Conservation (phyloP, 2,329 filamentous ascomycete species). For the Talaromyces islandicus region DNA sequence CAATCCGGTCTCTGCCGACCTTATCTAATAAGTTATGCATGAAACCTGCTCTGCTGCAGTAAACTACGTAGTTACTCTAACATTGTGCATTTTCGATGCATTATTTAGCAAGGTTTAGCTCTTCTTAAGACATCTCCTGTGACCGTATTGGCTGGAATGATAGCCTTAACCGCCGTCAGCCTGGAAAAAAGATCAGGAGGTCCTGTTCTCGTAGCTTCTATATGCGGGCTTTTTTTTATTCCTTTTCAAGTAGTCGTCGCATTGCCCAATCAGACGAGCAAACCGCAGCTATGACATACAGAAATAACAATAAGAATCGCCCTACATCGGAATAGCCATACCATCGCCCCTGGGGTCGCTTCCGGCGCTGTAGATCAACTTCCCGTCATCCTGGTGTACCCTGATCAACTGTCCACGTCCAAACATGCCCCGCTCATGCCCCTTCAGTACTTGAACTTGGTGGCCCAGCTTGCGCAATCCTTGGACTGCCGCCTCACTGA, state of each 20-base stretch:
- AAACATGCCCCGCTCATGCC: slow-evolving; percentile 63
- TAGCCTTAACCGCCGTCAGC: neutral
- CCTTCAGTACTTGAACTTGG: slow-evolving; percentile 62
- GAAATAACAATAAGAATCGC: neutral
- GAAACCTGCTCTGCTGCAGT: neutral
- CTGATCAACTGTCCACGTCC: slow-evolving; percentile 83
- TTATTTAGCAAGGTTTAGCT: neutral
- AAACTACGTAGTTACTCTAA: neutral
- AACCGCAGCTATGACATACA: neutral
- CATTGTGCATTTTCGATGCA: neutral
- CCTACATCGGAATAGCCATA: slow-evolving; percentile 48
- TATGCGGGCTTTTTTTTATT: neutral
- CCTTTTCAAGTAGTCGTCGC: neutral
- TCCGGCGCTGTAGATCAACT: slow-evolving; percentile 75
- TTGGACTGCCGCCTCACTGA: slow-evolving; percentile 60
- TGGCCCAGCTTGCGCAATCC: slow-evolving; percentile 68
- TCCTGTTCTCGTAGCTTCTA: neutral
- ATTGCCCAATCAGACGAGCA: neutral
- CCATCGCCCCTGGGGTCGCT: slow-evolving; percentile 88
- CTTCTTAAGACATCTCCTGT: neutral
- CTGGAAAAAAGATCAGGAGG: neutral
- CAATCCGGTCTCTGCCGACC: neutral
- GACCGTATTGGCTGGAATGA: neutral
- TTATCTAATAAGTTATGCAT: neutral
- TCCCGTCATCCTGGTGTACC: slow-evolving; percentile 67